Conservation (phyloP, 139 green algal genomes). For the Parachlorella kessleri region DNA sequence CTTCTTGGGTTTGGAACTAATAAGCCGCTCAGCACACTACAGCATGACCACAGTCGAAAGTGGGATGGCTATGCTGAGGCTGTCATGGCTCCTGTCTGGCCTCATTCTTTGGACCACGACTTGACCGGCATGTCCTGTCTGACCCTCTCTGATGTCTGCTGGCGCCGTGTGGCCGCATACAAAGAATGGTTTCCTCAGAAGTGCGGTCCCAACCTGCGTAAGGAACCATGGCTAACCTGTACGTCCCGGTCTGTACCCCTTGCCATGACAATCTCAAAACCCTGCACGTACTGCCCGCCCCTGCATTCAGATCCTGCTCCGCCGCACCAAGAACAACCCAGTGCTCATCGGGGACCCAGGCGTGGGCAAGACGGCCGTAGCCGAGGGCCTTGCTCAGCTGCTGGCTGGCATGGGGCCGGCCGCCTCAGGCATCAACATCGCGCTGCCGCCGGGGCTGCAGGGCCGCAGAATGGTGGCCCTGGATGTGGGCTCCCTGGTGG, state of each 20-base stretch:
- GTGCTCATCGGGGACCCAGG: constrained; percentile 89
- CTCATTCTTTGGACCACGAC: no score
- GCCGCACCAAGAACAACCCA: constrained; percentile 94
- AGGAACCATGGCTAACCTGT: no score
- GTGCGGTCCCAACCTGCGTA: no score
- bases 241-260: background rate
- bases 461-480: constrained; percentile 77
- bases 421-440: background rate
- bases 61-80: no score
- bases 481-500: constrained; percentile 86
- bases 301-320: constrained; percentile 75
- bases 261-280: background rate
- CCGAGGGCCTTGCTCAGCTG: constrained; percentile 88
- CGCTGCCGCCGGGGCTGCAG: constrained; percentile 33
- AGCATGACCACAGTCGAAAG: no score
- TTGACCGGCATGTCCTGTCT: no score
- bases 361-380: constrained; percentile 86
- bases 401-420: background rate
- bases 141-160: background rate
- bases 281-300: no score
- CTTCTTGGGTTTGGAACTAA: no score
- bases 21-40: no score
- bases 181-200: no score
- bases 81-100: no score
- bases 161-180: background rate